A percentile compares a stretch with the other conserved stretches of the same genome.
These are phyloP conservation scores for Aspergillus pseudoviridinutans DNA, from an alignment of 2,329 filamentous ascomycete species.

Conservation along the genomic window DNA sequence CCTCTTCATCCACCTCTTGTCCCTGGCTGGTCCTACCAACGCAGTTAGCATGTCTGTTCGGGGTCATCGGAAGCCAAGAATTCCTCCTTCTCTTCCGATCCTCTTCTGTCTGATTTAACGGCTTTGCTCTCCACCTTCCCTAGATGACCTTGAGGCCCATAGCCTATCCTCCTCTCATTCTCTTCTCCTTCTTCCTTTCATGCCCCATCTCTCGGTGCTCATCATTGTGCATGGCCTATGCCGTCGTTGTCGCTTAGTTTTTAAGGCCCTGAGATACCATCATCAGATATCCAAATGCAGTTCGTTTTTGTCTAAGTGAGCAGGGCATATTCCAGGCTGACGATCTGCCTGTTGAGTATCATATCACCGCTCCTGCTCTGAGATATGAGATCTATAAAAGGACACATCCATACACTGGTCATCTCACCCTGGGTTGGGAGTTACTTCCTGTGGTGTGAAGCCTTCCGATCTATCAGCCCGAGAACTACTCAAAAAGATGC, in stretches of 20 bases:
- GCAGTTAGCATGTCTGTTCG: conserved; percentile 7
- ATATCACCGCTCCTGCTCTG: not conserved
- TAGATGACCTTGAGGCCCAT: not conserved
- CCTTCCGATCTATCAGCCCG: no score
- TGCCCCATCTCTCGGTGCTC: not conserved
- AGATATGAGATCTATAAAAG: not conserved
- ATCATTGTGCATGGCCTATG: not conserved
- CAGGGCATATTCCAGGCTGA: not conserved
- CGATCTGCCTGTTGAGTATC: not conserved
- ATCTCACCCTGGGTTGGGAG: not conserved
- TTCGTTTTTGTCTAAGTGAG: not conserved
- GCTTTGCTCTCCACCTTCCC: not conserved
- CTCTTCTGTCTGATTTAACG: not conserved
- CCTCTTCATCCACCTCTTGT: conserved; percentile 11
- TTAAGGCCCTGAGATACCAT: not conserved
- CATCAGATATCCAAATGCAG: not conserved
- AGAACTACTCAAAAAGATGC: no score
- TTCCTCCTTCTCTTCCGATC: not conserved
- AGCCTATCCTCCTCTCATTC: not conserved
- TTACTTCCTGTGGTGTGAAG: not conserved
- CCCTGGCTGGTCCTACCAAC: conserved; percentile 18
- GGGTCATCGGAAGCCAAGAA: not conserved
- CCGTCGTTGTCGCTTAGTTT: not conserved
- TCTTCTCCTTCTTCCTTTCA: not conserved
- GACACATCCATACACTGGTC: not conserved